These are phyloP conservation scores for Suillus decipiens DNA, from an alignment of 768 basidiomycete species.

Conservation along the genomic window DNA sequence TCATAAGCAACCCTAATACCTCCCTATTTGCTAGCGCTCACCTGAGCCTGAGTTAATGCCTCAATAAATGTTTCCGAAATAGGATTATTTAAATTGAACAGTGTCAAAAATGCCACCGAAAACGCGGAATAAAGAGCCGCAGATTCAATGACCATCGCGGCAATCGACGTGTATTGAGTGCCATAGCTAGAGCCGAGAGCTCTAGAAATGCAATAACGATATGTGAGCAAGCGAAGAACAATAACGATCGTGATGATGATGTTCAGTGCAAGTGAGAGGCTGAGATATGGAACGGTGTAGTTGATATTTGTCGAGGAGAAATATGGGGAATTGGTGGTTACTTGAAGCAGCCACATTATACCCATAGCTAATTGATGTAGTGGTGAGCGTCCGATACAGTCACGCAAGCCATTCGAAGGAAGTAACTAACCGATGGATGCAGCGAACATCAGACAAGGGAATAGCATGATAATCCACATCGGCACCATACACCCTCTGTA, in stretches of 20 bases:
- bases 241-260: conserved; percentile 35
- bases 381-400: neutral
- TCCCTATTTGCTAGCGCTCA: conserved; percentile 3
- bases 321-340: neutral
- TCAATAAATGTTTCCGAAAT: conserved; percentile 33
- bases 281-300: conserved; percentile 27
- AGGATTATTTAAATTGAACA: conserved; percentile 22
- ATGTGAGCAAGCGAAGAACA: conserved; percentile 27
- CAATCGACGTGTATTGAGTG: conserved; percentile 32
- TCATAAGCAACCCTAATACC: neutral
- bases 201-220: conserved; percentile 16
- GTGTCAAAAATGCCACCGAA: conserved; percentile 31
- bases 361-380: neutral
- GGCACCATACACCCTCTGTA: neutral
- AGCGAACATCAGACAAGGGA: neutral
- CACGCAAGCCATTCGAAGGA: neutral
- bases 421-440: conserved; percentile 2
- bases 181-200: conserved; percentile 27
- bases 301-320: conserved; percentile 12
- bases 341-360: conserved; percentile 5
- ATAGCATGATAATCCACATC: neutral
- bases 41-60: conserved; percentile 32
- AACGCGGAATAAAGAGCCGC: conserved; percentile 31
- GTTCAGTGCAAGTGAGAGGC: conserved; percentile 33
- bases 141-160: conserved; percentile 39